These are phyloP conservation scores for Barnettozyma vustinii DNA, from an alignment of 805 yeast species.

Conservation along the genomic window DNA sequence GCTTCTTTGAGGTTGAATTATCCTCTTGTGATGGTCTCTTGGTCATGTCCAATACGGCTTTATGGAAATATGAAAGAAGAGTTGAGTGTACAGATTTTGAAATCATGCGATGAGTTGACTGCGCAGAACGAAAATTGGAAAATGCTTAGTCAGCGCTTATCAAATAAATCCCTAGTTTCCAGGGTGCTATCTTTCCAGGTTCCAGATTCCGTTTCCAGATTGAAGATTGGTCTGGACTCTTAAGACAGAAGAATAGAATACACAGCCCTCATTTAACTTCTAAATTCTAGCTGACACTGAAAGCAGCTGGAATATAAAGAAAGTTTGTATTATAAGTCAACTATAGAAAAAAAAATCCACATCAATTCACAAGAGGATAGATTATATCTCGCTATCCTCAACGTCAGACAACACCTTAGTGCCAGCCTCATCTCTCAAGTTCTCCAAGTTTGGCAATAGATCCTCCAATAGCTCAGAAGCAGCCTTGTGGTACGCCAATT, in stretches of 20 bases:
- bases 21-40: slow-evolving; percentile 1
- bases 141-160: neutral
- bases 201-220: too few relatives aligned
- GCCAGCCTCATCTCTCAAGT: slow-evolving; percentile 48
- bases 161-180: neutral
- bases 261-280: neutral
- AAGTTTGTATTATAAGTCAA: neutral
- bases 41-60: neutral
- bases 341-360: neutral
- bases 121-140: neutral
- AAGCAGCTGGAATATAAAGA: neutral
- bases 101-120: neutral
- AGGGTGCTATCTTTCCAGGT: too few relatives aligned
- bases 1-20: slow-evolving; percentile 7
- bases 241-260: too few relatives aligned
- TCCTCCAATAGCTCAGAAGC: slow-evolving; percentile 63
- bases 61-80: neutral
- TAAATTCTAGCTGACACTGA: neutral
- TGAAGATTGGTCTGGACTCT: too few relatives aligned
- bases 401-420: slow-evolving; percentile 19
- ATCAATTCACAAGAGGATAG: slow-evolving; percentile 2
- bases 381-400: slow-evolving; percentile 21
- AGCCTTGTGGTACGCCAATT: slow-evolving; percentile 72
- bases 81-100: neutral
- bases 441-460: slow-evolving; percentile 59